Evolutionary conservation across 306 rosid species (phyloP).

Genomic region (Cicer yamashitae): DNA sequence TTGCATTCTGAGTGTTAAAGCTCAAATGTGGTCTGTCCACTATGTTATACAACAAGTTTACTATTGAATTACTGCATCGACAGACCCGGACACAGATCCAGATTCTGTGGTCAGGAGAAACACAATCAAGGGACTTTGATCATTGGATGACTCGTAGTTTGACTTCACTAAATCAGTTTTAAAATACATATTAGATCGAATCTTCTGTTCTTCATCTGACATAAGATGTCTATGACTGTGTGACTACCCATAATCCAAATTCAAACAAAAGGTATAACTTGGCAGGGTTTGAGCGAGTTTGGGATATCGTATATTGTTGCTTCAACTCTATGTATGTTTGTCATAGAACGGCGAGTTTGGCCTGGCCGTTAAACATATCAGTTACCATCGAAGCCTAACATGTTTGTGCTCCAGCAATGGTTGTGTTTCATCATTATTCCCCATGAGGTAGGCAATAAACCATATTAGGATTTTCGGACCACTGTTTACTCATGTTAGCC

Average conservation of each 20-base stretch:
- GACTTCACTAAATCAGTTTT: not conserved
- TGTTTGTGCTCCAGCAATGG: not conserved
- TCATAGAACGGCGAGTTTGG: no score
- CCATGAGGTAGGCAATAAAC: not conserved
- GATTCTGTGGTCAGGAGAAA: not conserved
- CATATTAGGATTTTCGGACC: not conserved
- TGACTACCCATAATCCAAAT: not conserved
- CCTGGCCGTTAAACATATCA: not conserved
- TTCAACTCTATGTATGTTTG: not conserved
- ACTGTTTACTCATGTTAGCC: not conserved
- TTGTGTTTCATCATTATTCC: not conserved
- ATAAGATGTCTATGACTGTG: not conserved
- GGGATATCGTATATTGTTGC: not conserved
- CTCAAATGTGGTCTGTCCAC: not conserved
- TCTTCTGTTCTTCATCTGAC: not conserved
- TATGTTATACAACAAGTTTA: conserved; percentile 29
- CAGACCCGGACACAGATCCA: not conserved
- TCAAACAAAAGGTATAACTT: not conserved
- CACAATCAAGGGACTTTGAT: not conserved
- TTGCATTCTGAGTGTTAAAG: conserved; percentile 42
- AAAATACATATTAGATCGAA: not conserved
- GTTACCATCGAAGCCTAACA: not conserved
- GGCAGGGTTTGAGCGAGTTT: not conserved
- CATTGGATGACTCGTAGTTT: not conserved
- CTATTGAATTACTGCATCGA: conserved; percentile 26